Evolutionary conservation across 345 rosid species (phyloP), one percentile per base, ranked within the genome.

Genomic region (Boechera divaricarpa): DNA sequence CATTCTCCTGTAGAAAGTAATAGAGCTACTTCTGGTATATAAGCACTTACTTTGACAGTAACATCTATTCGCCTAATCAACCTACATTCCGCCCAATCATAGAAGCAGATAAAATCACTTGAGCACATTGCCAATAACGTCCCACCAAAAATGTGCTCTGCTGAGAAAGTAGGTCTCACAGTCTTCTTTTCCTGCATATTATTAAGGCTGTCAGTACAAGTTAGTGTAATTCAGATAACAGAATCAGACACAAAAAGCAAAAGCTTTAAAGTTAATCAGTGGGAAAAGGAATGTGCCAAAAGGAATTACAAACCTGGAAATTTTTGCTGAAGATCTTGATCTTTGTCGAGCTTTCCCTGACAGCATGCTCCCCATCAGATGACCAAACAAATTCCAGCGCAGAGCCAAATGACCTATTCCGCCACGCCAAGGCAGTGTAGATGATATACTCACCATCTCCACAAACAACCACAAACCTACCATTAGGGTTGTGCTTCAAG

Each of bases 381-480:
- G 98, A 92, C 98, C 98, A 94, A 74, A 80, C 93, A 73, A 92
- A 89, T 84, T 92, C 98, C 83, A 94, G 77, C 4, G 93, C 97
- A 32, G 97, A 91, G 66, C 98, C 98, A 89, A 91, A 94, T 49
- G 98, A 94, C 78, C 97, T 87, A 80, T 94, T 94, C 84, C 98
- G 90, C 98, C 98, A 94, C 16, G 98, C 98, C 82, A 94, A 76
- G 79, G 98, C 97, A 31, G 98, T 94, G 78, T 94, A 94, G 74
- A 92, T 94, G 73, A 94, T 90, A 80, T 88, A 94, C 80, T 94
- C 98, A 59, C 98, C 98, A 84, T 94, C 98, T 77, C 98, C 98
- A 82, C 97, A 92, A 51, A 94, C 98, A 69, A 90, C 97, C 78
- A 91, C 97, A 82, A 94, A 94, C 83, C 98, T 87, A 69, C 97